Evolutionary conservation across 2,329 filamentous ascomycete species (phyloP).

Genomic region (Colletotrichum sp.): DNA sequence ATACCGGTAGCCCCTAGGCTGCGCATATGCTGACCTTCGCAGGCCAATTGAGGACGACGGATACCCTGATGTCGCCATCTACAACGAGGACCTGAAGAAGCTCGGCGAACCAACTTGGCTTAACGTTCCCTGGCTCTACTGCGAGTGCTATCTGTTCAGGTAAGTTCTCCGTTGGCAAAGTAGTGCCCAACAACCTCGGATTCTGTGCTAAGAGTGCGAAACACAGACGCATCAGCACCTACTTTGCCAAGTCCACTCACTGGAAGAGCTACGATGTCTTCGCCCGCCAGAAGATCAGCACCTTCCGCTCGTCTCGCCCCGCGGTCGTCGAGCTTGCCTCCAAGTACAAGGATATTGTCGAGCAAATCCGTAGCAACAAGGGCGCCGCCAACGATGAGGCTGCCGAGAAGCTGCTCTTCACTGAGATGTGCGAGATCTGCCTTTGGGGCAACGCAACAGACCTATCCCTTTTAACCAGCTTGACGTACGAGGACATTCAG

Average conservation of each 20-base stretch:
- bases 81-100: constrained; percentile 84
- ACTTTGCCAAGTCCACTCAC: constrained; percentile 76
- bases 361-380: constrained; percentile 64
- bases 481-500: constrained; percentile 95
- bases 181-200: neutral
- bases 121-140: constrained; percentile 84
- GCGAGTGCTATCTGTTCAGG: constrained; percentile 94
- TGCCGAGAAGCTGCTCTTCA: constrained; percentile 80
- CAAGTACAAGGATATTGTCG: constrained; percentile 77
- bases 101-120: constrained; percentile 82
- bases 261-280: constrained; percentile 96
- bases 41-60: constrained; percentile 82
- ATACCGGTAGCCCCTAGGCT: neutral
- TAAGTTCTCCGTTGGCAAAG: constrained; percentile 34
- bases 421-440: constrained; percentile 95
- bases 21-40: constrained; percentile 10
- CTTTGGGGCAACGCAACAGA: constrained; percentile 98
- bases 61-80: constrained; percentile 73
- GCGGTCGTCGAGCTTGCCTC: constrained; percentile 82
- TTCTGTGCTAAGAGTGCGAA: constrained; percentile 14
- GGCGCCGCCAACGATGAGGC: constrained; percentile 62
- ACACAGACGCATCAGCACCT: constrained; percentile 73
- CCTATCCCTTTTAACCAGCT: constrained; percentile 84
- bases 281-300: constrained; percentile 85
- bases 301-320: constrained; percentile 88